Conservation (phyloP, 768 basidiomycete genomes). For the Russula olivacea region DNA sequence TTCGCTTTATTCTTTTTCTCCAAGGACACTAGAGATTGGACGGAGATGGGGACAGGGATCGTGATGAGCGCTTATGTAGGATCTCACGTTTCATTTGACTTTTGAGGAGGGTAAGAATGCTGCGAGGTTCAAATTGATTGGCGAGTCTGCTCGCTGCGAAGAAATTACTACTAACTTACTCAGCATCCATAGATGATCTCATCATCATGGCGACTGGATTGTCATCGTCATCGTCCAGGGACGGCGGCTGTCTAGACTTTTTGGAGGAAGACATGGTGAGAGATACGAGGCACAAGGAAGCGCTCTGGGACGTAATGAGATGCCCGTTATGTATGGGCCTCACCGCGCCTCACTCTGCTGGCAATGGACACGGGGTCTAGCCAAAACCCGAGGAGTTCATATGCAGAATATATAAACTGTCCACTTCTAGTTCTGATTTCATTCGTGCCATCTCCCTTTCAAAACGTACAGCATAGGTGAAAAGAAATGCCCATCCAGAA, state of each 20-base stretch:
- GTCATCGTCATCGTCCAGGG: not conserved
- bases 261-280: not conserved
- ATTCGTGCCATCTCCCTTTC: not conserved
- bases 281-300: not conserved
- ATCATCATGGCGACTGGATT: not conserved
- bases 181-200: not conserved
- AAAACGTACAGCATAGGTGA: not conserved
- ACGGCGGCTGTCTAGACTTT: not conserved
- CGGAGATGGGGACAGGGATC: not conserved
- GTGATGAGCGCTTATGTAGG: not conserved
- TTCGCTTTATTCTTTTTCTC: conserved; percentile 9
- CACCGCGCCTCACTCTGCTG: not conserved
- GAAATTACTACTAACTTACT: not conserved
- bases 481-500: conserved; percentile 12
- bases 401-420: not conserved
- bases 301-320: not conserved
- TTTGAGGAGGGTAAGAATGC: conserved; percentile 6
- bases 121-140: not conserved
- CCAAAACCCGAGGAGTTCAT: not conserved
- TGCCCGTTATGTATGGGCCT: not conserved
- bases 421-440: not conserved
- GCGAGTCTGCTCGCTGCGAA: not conserved
- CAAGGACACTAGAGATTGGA: conserved; percentile 1
- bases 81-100: conserved; percentile 16
- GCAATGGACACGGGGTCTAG: not conserved